Percentiles rank a stretch among this genome's conserved stretches.
Conservation (phyloP, 495 filamentous ascomycete genomes). For the Penicillium angulare region DNA sequence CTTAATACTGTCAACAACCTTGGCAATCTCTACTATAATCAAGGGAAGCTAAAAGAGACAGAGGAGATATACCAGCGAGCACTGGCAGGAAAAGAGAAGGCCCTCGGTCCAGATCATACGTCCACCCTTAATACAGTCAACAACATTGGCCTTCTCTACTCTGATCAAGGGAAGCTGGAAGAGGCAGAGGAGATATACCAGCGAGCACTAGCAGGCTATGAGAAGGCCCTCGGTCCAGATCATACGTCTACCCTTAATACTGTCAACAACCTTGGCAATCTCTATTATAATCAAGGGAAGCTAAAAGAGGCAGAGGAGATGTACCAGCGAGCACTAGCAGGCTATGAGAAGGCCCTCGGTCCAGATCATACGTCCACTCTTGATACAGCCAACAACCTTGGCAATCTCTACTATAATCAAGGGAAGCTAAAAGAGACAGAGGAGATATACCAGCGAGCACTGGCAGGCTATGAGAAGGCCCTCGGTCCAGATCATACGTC, state of each 20-base stretch:
- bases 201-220: slow-evolving; percentile 7
- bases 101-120: slow-evolving; percentile 25
- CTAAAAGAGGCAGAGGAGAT: slow-evolving; percentile 29
- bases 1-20: slow-evolving; percentile 38
- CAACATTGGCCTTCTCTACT: slow-evolving; percentile 37
- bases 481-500: too few species aligned
- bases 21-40: slow-evolving; percentile 20
- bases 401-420: too few species aligned
- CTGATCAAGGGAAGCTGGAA: slow-evolving; percentile 31
- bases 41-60: slow-evolving; percentile 34
- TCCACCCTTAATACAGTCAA: slow-evolving; percentile 30
- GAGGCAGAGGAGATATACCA: slow-evolving; percentile 39
- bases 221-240: slow-evolving; percentile 36
- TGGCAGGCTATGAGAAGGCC: too few species aligned
- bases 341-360: background rate
- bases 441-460: too few species aligned
- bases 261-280: slow-evolving; percentile 29
- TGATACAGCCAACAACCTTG: too few species aligned
- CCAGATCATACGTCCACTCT: too few species aligned
- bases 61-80: slow-evolving; percentile 22
- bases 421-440: too few species aligned
- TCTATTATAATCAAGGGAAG: slow-evolving; percentile 27
- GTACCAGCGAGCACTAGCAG: background rate
- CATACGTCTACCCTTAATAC: slow-evolving; percentile 34
- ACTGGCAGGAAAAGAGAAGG: slow-evolving; percentile 31